Base-by-base conservation (phyloP, 352 stramenopile species). In the Stephanocyclus meneghinianus region DNA sequence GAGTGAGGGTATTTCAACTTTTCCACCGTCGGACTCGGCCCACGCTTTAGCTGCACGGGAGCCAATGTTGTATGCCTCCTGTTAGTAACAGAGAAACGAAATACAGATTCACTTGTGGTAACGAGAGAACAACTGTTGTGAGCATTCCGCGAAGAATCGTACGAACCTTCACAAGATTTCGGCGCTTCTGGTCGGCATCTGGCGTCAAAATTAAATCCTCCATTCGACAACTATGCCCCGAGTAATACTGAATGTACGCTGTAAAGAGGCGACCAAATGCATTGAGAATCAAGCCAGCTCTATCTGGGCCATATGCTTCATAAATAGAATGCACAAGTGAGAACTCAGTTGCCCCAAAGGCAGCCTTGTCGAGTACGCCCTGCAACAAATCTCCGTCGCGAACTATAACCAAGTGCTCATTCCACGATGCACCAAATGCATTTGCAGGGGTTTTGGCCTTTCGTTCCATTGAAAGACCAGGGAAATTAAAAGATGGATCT, bases 301-400 rank as follows among this genome's bases (percentile, higher is more conserved):
- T 89, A 64, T 89, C 82, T 21, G 90, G 76, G 10, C 95, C 95
- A 81, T 97, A 97, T 2, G 96, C 79, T 87, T 98, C 95, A 79
- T 99, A 98, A 15, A 98, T 95, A 40, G 95, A 95, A 87, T 99
- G 98, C 1, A 99, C 96, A 26, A 99, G 91, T 53, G 97, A 98
- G 85, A 98, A 97, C 81, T 98, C 97, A 32, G 96, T 97, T 1
- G 97, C 96, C 73, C 97, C 98, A 87, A 99, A 99, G 55, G 98
- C 96, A 74, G 93, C 96, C 91, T 99, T 99, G 87, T 99, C 98
- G 26, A 99, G 91, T 53, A 99, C 94, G 82, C 97, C 97, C 74
- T 97, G 94, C 15, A 99, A 87, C 71, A 99, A 73, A 74, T 99
- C 95, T 44, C 96, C 96, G 75, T 99, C 94, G 47, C 96, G 92